Conservation (phyloP, 495 filamentous ascomycete species). For the Lophium mytilinum region DNA sequence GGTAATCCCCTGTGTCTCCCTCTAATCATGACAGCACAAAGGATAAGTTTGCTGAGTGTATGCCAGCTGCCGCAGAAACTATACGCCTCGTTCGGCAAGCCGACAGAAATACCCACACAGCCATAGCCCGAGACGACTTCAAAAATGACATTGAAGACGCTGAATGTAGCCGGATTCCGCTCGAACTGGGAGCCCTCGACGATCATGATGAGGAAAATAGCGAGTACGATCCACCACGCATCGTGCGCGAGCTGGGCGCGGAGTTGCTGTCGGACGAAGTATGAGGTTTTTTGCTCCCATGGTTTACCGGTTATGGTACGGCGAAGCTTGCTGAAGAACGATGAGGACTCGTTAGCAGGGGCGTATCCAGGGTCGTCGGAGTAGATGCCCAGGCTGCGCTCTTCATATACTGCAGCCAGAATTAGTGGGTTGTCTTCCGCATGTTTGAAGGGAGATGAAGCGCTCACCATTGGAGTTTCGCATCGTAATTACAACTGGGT, state of each 20-base stretch:
- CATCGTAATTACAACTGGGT: conserved; percentile 53
- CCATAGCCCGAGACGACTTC: conserved; percentile 78
- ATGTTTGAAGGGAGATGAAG: not conserved
- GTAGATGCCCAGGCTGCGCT: conserved; percentile 63
- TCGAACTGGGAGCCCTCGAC: conserved; percentile 63
- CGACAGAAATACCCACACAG: conserved; percentile 75
- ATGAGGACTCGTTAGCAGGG: conserved; percentile 17
- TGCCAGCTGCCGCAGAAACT: conserved; percentile 70
- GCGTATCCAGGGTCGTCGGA: conserved; percentile 38
- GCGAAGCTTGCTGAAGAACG: conserved; percentile 21
- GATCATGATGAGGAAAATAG: conserved; percentile 63
- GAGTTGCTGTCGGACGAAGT: conserved; percentile 61
- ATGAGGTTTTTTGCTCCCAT: conserved; percentile 36
- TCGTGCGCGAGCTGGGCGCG: conserved; percentile 79
- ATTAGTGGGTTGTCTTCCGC: not conserved
- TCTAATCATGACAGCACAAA: conserved; percentile 69
- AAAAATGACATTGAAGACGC: conserved; percentile 79
- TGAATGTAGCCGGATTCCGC: conserved; percentile 58
- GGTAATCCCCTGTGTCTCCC: conserved; percentile 74
- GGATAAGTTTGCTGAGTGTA: conserved; percentile 61
- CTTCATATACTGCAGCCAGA: conserved; percentile 35
- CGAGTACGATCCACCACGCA: conserved; percentile 74
- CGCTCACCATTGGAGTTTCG: conserved; percentile 32
- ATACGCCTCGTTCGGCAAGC: conserved; percentile 57
- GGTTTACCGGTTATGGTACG: conserved; percentile 26